Evolutionary conservation across 1,139 yeast species (phyloP), one percentile per base, ranked within the genome.

Genomic region (Taphrina betulina): DNA sequence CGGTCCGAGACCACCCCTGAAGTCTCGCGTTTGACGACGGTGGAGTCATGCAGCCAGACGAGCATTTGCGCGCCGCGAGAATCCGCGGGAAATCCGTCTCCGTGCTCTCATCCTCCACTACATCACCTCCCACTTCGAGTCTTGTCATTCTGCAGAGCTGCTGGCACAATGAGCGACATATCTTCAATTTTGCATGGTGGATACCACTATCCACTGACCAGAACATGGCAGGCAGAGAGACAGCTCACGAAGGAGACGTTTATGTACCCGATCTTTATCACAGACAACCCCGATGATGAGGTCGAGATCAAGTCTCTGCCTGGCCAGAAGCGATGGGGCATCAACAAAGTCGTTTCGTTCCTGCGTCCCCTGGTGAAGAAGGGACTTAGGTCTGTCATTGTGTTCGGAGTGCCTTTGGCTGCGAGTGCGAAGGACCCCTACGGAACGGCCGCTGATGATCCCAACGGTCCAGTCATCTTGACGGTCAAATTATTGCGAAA

Each of bases 361-460:
- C 86, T 92, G 22, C 76, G 70, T 41, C 71, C 79, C 0, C 75
- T 94, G 53, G 85, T 90, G 14, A 76, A 75, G 10, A 90, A 90
- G 68, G 99, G 98, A 0, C 76, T 94, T 52, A 76, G 79, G 61
- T 78, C 96, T 1, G 97, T 92, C 10, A 85, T 92, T 57, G 74
- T 92, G 60, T 92, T 92, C 70, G 99, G 99, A 23, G 96, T 94
- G 10, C 92, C 95, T 2, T 71, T 86, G 66, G 78, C 79, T 56
- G 82, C 78, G 4, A 87, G 85, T 2, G 79, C 74, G 41, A 92
- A 92, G 67, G 98, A 92, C 68, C 75, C 78, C 5, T 75, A 75
- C 46, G 99, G 96, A 16, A 79, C 95, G 1, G 81, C 89, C 41
- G 98, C 99, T 1, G 98, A 92, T 69, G 96, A 90, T 70, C 96